Evolutionary conservation across 345 rosid genomes (phyloP).

Genomic region (Eutrema heterophyllum): DNA sequence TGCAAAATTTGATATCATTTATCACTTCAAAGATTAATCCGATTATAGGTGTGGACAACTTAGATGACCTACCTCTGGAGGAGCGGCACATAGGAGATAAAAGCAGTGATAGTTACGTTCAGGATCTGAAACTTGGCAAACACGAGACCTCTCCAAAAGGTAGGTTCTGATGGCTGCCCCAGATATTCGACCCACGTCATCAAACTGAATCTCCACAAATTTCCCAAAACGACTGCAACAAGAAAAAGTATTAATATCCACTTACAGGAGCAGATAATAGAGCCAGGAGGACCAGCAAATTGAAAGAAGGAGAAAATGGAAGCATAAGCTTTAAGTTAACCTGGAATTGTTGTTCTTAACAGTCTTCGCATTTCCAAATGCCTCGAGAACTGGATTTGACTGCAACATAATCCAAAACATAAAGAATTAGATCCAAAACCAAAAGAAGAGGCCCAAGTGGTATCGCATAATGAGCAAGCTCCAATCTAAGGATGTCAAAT

Average conservation of each 20-base stretch:
- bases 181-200: conserved; percentile 69
- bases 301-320: conserved; percentile 9
- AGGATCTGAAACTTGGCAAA: conserved; percentile 87
- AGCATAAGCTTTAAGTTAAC: conserved; percentile 34
- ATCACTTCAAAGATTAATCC: conserved; percentile 18
- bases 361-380: conserved; percentile 95
- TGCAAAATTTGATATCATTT: conserved; percentile 30
- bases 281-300: conserved; percentile 8
- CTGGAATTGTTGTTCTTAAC: conserved; percentile 87
- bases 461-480: conserved; percentile 2
- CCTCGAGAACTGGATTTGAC: conserved; percentile 97
- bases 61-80: conserved; percentile 48
- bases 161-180: conserved; percentile 96
- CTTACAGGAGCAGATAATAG: background rate
- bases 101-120: conserved; percentile 97
- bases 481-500: background rate
- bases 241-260: conserved; percentile 2
- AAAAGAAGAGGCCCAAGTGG: conserved; percentile 1
- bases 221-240: conserved; percentile 86
- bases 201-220: conserved; percentile 92
- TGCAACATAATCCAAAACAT: conserved; percentile 35
- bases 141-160: conserved; percentile 95
- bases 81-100: conserved; percentile 91
- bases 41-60: background rate
- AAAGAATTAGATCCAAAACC: conserved; percentile 4